Evolutionary conservation across 331 rosid genomes (phyloP).

Genomic region (Erythrophleum ivorense): DNA sequence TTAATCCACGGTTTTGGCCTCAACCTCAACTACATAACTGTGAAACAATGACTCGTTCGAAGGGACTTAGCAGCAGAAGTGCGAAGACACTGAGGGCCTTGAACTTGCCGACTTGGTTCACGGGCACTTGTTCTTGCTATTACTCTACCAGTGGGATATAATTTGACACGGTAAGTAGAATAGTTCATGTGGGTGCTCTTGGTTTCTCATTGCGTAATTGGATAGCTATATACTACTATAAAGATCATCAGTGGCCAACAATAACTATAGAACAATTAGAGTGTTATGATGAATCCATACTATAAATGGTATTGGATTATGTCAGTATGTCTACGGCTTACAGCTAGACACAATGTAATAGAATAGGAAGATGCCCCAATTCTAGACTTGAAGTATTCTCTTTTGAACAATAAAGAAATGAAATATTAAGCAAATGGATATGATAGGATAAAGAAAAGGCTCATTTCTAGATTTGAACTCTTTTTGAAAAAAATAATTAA

Average conservation of each 20-base stretch:
- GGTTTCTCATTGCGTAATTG: not conserved
- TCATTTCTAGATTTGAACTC: no score
- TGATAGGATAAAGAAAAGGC: no score
- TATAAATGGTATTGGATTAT: slow-evolving; percentile 11
- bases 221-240: no score
- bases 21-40: slow-evolving; percentile 34
- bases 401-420: no score
- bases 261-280: not conserved
- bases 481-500: no score
- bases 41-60: slow-evolving; percentile 38
- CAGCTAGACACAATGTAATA: no score
- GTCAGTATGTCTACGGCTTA: no score
- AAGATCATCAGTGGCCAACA: no score
- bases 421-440: no score
- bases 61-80: slow-evolving; percentile 8
- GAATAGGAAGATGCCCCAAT: no score
- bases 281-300: not conserved
- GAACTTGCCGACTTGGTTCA: slow-evolving; percentile 47
- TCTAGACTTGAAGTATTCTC: no score
- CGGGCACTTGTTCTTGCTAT: slow-evolving; percentile 44
- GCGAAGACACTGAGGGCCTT: slow-evolving; percentile 42
- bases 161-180: slow-evolving; percentile 35
- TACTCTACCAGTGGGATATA: slow-evolving; percentile 2
- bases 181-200: slow-evolving; percentile 47
- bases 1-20: slow-evolving; percentile 36